Base-by-base conservation (phyloP, 495 filamentous ascomycete species). In the Amphirosellinia nigrospora region DNA sequence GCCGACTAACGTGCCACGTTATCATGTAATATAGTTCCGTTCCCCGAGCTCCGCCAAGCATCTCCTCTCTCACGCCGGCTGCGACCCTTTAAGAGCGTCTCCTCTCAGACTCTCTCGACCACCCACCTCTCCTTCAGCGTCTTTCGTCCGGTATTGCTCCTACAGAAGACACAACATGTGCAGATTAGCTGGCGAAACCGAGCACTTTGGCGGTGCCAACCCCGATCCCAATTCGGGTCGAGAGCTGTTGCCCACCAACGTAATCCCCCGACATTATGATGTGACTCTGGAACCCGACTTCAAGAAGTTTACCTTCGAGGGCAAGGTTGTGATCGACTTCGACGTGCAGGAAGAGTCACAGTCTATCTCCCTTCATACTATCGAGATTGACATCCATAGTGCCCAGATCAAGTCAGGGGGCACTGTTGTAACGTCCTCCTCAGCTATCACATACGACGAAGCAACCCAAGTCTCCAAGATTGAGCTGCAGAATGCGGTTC, bases 281-380 rank as follows among this genome's bases (percentile, higher is more conserved):
- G 81, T 94, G 59, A 90, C 88, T 23, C 82, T 94, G 32, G 91
- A 94, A 82, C 91, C 91, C 64, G 83, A 93, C 79, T 86, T 94
- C 70, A 81, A 87, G 66, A 89, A 86, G 66, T 88, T 92, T 76
- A 91, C 85, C 55, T 94, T 91, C 77, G 82, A 92, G 50, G 91
- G 91, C 46, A 88, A 81, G 62, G 90, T 92, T 13, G 80, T 85
- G 32, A 90, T 94, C 75, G 87, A 91, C 72, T 88, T 99, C 74
- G 91, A 97, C 76, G 91, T 98, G 43, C 84, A 86, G 68, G 93
- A 97, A 77, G 92, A 96, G 73, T 92, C 93, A 71, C 93, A 85
- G 72, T 93, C 92, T 30, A 90, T 99, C 75, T 89, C 93, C 43
- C 88, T 99, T 71, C 97, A 99, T 80, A 90, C 92, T 63, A 83